Base-by-base conservation (phyloP, 768 basidiomycete genomes). In the Mycena crocata region DNA sequence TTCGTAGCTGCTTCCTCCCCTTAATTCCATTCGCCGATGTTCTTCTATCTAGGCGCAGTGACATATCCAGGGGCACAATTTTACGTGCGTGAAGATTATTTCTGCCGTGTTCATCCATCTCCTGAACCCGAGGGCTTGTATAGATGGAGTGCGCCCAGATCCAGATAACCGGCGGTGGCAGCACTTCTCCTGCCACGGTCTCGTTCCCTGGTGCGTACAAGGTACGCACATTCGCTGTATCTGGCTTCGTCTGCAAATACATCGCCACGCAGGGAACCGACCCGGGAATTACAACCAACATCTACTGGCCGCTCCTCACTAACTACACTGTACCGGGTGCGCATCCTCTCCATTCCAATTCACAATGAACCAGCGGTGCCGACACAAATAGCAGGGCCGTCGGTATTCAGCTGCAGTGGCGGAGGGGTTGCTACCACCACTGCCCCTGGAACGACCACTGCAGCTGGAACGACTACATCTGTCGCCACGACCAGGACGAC, bases 51-150 rank as follows among this genome's bases (percentile, higher is more conserved):
- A 37, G 85, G 84, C 66, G 82, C 73, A 17, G 85, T 84, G 0
- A 59, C 67, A 8, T 87, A 86, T 70, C 86, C 85, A 39, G 87
- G 87, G 39, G 87, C 88, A 24, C 86, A 88, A 64, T 79, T 89
- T 78, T 89, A 87, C 69, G 86, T 84, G 61, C 57, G 79, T 74
- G 15, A 40, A 39, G 23, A 42, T 31, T 46, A 28, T 35, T 14
- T 7, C 70, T 69, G 35, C 55, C 64, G 48, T 15, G 21, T 48
- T 24, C n/a, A n/a, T n/a, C 21, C 35, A 17, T 69, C 48, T 21
- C 19, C 9, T 54, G 15, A 32, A 13, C 57, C 39, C 45, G 46
- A 28, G 45, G 6, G 6, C 32, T 15, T 42, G 44, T 56, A 39
- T 55, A 85, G 82, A 83, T 85, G 82, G 81, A 81, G 59, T 86